A percentile compares a stretch with the other conserved stretches of the same genome.
These are phyloP conservation scores for Papiliotrema terrestris DNA, from an alignment of 1,284 basidiomycete genomes.

Conservation along the genomic window DNA sequence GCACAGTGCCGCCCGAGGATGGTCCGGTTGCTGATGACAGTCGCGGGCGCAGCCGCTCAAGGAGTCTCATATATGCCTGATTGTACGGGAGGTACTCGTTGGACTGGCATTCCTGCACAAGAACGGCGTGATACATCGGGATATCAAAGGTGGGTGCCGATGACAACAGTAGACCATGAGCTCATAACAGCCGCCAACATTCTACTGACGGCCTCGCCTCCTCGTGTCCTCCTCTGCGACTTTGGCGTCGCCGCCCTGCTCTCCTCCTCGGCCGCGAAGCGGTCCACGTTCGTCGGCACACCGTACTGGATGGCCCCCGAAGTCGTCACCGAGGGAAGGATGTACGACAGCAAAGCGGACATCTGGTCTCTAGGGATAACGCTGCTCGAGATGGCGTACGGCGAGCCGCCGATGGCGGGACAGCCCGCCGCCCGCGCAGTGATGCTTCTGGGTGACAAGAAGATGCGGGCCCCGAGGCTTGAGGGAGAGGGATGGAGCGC, in stretches of 20 bases:
- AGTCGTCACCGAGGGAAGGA: conserved; percentile 79
- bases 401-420: conserved; percentile 62
- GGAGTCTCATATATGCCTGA: conserved; percentile 83
- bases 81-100: conserved; percentile 82
- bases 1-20: conserved; percentile 14
- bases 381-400: conserved; percentile 82
- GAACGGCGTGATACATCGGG: conserved; percentile 90
- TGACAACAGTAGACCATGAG: neutral
- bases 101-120: conserved; percentile 87
- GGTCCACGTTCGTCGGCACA: conserved; percentile 91
- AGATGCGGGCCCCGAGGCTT: conserved; percentile 63
- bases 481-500: conserved; percentile 73
- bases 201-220: conserved; percentile 71
- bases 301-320: conserved; percentile 99
- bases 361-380: conserved; percentile 97
- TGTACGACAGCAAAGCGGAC: conserved; percentile 94
- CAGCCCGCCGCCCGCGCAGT: conserved; percentile 83
- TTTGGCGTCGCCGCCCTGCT: conserved; percentile 95
- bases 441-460: conserved; percentile 77
- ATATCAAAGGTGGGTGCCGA: conserved; percentile 67
- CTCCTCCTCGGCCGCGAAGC: conserved; percentile 78
- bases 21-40: conserved; percentile 58
- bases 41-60: conserved; percentile 78
- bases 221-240: conserved; percentile 90
- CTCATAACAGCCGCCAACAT: conserved; percentile 76